Conservation (phyloP, 2,329 filamentous ascomycete species). For the Aspergillus aculeatinus region DNA sequence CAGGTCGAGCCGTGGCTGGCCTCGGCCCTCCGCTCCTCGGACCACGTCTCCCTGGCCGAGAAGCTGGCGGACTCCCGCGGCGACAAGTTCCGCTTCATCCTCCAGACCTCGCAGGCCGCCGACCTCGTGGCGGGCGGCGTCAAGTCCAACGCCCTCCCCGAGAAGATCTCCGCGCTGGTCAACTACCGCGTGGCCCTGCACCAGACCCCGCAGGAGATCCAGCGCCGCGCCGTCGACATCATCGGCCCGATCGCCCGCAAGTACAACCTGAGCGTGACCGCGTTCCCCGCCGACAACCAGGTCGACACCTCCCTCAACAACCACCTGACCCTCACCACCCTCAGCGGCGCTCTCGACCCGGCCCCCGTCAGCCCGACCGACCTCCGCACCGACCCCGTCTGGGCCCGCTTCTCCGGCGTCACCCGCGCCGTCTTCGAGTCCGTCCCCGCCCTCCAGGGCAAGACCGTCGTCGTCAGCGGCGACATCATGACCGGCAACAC, state of each 20-base stretch:
- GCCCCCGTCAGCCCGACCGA: conserved; percentile 37
- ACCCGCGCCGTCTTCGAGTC: conserved; percentile 43
- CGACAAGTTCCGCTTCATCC: conserved; percentile 50
- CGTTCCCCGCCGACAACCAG: conserved; percentile 40
- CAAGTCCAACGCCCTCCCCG: conserved; percentile 60
- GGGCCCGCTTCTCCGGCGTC: conserved; percentile 41
- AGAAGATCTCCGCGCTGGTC: conserved; percentile 53
- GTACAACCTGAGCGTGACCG: conserved; percentile 50
- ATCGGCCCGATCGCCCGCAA: conserved; percentile 49
- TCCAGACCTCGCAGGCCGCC: conserved; percentile 59
- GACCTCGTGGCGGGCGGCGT: conserved; percentile 57
- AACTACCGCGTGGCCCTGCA: conserved; percentile 61
- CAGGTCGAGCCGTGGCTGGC: conserved; percentile 46
- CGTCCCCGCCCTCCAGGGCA: conserved; percentile 27
- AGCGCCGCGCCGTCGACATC: conserved; percentile 48
- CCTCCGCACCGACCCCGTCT: conserved; percentile 30
- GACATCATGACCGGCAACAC: conserved; percentile 56
- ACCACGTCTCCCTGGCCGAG: conserved; percentile 45
- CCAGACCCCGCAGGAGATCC: conserved; percentile 49
- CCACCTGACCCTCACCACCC: conserved; percentile 32
- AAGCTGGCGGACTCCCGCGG: conserved; percentile 41
- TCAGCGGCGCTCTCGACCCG: conserved; percentile 30
- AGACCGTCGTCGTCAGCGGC: conserved; percentile 43
- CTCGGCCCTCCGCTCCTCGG: conserved; percentile 45
- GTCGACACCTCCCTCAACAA: conserved; percentile 21